Base-by-base conservation (phyloP, 2,329 filamentous ascomycete species). In the Amesomyces nigricolor region DNA sequence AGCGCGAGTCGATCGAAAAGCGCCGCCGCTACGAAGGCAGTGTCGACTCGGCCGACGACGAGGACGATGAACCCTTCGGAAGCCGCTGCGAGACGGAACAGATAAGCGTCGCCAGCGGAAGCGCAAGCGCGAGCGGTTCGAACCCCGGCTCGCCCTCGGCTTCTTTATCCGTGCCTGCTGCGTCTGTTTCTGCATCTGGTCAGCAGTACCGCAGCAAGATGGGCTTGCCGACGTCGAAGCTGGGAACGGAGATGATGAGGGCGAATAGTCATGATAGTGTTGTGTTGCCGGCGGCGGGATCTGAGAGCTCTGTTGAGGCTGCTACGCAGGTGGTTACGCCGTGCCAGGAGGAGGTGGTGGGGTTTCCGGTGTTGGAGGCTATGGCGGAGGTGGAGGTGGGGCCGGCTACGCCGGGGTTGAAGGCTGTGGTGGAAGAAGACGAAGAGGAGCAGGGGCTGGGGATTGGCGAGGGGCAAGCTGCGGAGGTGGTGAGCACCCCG, bases 161-260 rank as follows among this genome's bases (percentile, higher is more conserved):
- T 5, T 26, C 22, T 26, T 26, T 26, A 4, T 26, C 22, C 22
- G 22, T 26, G 22, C 22, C 22, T 26, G 22, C 22, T 26, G 6
- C 22, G 22, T 26, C 22, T 26, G 22, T 26, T 26, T 26, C 22
- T 26, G 22, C 22, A 6, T 26, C 22, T 26, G 60, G 63, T 1
- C 67, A 70, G 73, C 71, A 87, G 70, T 69, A 75, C 40, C 75
- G 80, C 38, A 75, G 73, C 57, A 83, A 84, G 61, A 72, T 75
- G 14, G 76, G 78, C 38, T 78, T 88, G 22, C 86, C 88, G 11
- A 88, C 87, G 52, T 96, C 91, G 0, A 96, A 96, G 70, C 80
- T 97, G 2, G 91, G 91, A 1, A 94, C 91, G 48, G 92, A 97
- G 70, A 96, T 97, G 92, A 92, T 96, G 89, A 85, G 92, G 47